Evolutionary conservation across 345 rosid genomes (phyloP).

Genomic region (Pistacia atlantica): DNA sequence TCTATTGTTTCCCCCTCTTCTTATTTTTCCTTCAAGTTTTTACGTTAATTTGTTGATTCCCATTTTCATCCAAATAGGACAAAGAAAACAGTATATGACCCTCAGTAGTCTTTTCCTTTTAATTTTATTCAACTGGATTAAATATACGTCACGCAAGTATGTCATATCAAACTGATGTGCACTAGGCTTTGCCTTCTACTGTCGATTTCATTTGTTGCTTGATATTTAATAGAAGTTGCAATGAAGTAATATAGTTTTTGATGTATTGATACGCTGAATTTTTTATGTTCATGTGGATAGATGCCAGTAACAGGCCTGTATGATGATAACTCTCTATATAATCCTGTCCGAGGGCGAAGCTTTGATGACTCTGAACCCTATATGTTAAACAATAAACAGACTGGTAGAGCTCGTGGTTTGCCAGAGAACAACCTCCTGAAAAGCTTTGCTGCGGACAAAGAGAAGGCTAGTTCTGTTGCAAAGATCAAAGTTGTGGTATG

Average conservation of each 20-base stretch:
- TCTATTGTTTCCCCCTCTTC: no score
- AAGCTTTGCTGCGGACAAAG: conserved; percentile 83
- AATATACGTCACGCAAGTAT: not conserved
- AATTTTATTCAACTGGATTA: not conserved
- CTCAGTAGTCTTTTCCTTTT: not conserved
- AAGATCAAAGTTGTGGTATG: conserved; percentile 99
- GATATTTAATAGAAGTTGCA: not conserved
- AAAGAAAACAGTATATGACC: not conserved
- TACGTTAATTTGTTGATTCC: not conserved
- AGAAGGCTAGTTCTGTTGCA: conserved; percentile 83
- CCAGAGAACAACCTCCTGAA: conserved; percentile 69
- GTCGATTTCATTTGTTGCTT: not conserved
- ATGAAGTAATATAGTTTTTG: not conserved
- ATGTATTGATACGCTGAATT: conserved; percentile 13
- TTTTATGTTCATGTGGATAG: conserved; percentile 38
- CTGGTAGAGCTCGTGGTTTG: conserved; percentile 61
- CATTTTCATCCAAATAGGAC: not conserved
- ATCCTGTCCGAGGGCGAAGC: conserved; percentile 73
- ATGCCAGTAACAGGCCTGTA: conserved; percentile 59
- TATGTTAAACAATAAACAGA: conserved; percentile 55
- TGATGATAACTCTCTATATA: conserved; percentile 64
- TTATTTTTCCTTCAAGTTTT: not conserved
- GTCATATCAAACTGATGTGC: not conserved
- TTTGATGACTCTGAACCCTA: conserved; percentile 81
- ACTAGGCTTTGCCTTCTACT: not conserved